Evolutionary conservation across 2,329 filamentous ascomycete genomes (phyloP), one percentile per base, ranked within the genome.

Genomic region (Nemania sp.): DNA sequence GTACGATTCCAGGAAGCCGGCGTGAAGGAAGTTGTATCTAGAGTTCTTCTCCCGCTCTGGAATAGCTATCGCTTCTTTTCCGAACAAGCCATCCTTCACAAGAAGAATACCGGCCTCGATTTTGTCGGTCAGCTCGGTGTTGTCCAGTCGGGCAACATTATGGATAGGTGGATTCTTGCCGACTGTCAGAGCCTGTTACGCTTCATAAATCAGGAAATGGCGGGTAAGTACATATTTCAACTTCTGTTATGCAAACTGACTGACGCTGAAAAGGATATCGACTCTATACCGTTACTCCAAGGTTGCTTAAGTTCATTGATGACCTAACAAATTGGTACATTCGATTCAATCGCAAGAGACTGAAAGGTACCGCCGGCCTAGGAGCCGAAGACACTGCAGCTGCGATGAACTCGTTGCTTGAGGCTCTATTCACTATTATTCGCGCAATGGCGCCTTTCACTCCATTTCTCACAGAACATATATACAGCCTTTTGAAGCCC

Each of bases 291-390:
- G 93, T 97, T 39, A 91, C 96, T 39, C 92, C 92, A 6, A 82
- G 89, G 59, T 76, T 97, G 56, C 80, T 96, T 15, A 82, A 81
- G 53, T 81, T 96, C 66, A 95, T 97, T 61, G 93, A 97, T 67
- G 91, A 95, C 73, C 91, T 90, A 3, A 97, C 92, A n/a, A 97
- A 97, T 74, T 97, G 92, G 92, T 97, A 97, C 74, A 97, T 97
- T 70, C 84, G 91, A 57, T 95, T 96, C 78, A 97, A 97, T 77
- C 83, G 92, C 49, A 89, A 84, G 67, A 81, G 87, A 39, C 73
- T 90, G 49, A 90, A 90, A 80, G 87, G 87, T 42, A 86, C 61
- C 41, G 56, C 59, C n/a, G 60, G 60, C 3, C 73, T 90, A n/a
- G n/a, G n/a, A n/a, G n/a, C n/a, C 20, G 82, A 92, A 12, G 94